Evolutionary conservation across 108 stramenopile genomes (phyloP), one percentile per base, ranked within the genome.

Genomic region (Nitzschia palea): DNA sequence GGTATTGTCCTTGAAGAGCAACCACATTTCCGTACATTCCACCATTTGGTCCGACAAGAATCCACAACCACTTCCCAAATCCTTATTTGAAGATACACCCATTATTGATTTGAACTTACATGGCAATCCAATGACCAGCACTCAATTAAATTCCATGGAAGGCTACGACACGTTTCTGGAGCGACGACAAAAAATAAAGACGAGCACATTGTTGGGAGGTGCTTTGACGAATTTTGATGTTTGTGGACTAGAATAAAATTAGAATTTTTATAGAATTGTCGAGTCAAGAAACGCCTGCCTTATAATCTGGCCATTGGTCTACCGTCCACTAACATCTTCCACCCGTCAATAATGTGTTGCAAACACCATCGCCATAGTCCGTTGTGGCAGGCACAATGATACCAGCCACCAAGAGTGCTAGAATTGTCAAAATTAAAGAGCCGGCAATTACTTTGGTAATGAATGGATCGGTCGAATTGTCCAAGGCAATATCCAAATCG

Each of bases 361-460:
- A 94, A n/a, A 94, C 87, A 12, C 89, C 93, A 14, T 91, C 90
- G 15, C 81, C 87, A 62, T 79, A 87, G 69, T 85, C 84, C 3
- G 86, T 87, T 33, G 81, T 53, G 25, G 74, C 74, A 15, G 90
- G 90, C 62, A 91, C 62, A 23, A 95, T 76, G 15, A 92, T 58
- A 6, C 89, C 94, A 14, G 75, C 85, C 0, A 95, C 78, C 59
- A 95, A 65, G 2, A 95, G 68, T 2, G 81, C 82, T 25, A 90
- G 53, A 55, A 92, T 79, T 0, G 81, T 75, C 34, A 95, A 40
- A 55, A 92, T 92, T 22, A 92, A 83, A 26, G 83, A 85, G 18
- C 94, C 94, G n/a, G 94, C 94, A 48, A 95, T 81, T 23, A 95
- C 76, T 65, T 95, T 95, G 29, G 89, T 82, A 52, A 95, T 95